Evolutionary conservation across 75 land plant species (phyloP).

Genomic region (Ceratopteris richardii): DNA sequence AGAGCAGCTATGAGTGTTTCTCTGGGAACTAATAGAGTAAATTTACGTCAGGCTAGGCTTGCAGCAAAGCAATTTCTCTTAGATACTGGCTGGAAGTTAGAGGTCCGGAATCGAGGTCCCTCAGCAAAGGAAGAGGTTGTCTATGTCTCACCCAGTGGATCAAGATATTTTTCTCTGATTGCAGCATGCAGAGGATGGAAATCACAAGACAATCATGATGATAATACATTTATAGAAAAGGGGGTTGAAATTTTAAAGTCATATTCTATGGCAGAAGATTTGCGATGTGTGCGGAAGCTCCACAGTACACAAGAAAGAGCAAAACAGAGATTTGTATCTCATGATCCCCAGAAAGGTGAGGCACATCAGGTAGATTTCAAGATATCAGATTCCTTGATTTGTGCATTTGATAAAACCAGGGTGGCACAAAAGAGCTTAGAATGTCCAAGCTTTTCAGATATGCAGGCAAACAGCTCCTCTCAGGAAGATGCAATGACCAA

Average conservation of each 20-base stretch:
- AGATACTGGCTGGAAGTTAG: conserved; percentile 53
- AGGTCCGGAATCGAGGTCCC: conserved; percentile 27
- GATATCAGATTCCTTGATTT: no score
- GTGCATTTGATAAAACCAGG: no score
- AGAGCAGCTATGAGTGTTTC: neutral
- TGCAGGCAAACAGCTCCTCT: neutral
- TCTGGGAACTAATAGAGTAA: neutral
- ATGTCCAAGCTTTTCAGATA: neutral
- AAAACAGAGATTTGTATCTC: neutral
- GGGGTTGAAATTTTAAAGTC: neutral
- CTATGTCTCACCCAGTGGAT: conserved; percentile 45
- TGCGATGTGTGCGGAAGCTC: neutral
- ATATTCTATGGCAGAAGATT: neutral
- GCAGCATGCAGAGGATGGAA: conserved; percentile 34
- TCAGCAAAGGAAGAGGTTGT: conserved; percentile 42
- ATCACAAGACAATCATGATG: neutral
- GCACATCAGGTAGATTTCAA: no score
- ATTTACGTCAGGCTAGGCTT: neutral
- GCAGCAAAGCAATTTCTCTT: conserved; percentile 25
- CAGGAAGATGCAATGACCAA: conserved; percentile 19
- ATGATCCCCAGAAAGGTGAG: no score
- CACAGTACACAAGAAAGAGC: neutral
- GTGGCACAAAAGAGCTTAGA: no score
- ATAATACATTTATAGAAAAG: neutral
- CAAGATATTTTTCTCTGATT: conserved; percentile 44